phyloP scores from a whole-genome alignment of 2,329 filamentous ascomycete species.

The Metarhizium humberi region DNA sequence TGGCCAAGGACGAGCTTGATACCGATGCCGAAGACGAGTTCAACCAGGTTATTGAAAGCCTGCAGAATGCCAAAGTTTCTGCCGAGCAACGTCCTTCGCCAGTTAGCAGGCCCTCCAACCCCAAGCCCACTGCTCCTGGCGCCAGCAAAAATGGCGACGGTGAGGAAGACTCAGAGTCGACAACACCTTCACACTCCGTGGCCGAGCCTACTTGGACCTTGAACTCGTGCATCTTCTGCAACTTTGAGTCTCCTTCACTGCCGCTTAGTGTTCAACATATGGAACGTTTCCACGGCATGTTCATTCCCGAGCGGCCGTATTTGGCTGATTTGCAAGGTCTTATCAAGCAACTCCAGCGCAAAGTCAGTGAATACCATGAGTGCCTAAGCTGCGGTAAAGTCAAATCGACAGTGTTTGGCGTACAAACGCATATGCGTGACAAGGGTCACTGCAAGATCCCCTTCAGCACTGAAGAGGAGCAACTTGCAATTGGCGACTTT shows the following conservation, averaged over 20 bases:
- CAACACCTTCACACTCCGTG: slow-evolving; percentile 25
- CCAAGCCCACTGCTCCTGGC: slow-evolving; percentile 30
- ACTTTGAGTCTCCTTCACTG: slow-evolving; percentile 67
- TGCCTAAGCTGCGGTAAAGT: slow-evolving; percentile 84
- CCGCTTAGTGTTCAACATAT: slow-evolving; percentile 79
- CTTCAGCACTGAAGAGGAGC: slow-evolving; percentile 78
- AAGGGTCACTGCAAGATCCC: slow-evolving; percentile 96
- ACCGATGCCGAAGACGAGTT: slow-evolving; percentile 67
- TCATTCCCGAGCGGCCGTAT: slow-evolving; percentile 83
- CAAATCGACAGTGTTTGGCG: slow-evolving; percentile 67
- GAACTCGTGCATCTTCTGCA: slow-evolving; percentile 79
- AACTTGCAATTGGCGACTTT: slow-evolving; percentile 89
- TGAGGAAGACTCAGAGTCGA: slow-evolving; percentile 34
- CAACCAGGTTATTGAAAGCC: slow-evolving; percentile 63
- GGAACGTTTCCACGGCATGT: slow-evolving; percentile 89
- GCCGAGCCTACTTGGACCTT: slow-evolving; percentile 33
- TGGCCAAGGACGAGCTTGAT: slow-evolving; percentile 41
- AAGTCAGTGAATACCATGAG: slow-evolving; percentile 70
- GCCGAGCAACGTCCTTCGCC: slow-evolving; percentile 36
- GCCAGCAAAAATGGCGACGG: slow-evolving; percentile 31
- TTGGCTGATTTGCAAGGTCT: slow-evolving; percentile 76
- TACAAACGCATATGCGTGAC: slow-evolving; percentile 96
- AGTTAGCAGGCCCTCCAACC: slow-evolving; percentile 45
- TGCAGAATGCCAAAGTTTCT: slow-evolving; percentile 66
- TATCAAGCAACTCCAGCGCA: slow-evolving; percentile 66